Base-by-base conservation (phyloP, 2,329 filamentous ascomycete species). In the Reticulascus tulasneorum region DNA sequence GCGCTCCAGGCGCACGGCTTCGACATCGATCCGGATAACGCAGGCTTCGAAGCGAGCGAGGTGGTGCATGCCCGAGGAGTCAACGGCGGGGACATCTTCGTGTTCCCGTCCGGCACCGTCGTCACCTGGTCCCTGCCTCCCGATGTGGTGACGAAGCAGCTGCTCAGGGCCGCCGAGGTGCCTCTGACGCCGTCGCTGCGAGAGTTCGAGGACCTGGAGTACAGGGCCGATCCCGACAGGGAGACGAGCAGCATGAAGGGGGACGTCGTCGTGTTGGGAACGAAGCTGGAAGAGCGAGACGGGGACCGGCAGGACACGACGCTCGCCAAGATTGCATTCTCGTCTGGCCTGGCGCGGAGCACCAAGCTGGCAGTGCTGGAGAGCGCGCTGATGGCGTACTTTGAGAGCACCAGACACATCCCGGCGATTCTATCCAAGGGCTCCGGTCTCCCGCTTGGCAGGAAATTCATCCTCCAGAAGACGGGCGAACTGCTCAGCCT, bases 291-390 rank as follows among this genome's bases (percentile, higher is more conserved):
- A 26, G 55, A 59, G 9, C 51, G 59, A n/a, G 60, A 64, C 15
- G 64, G 64, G 28, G 66, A 69, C 48, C 62, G 57, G 9, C 57
- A 75, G 9, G 74, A 76, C 50, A 77, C 69, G 2, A 86, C 91
- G 2, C 73, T 96, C 11, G 89, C 90, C 49, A 96, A 97, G 58
- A 91, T 97, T 44, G 93, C 93, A 27, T 97, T 97, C 60, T 96
- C 91, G 1, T 96, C 89, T 1, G 91, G 91, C 3, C 75, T 98
- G 9, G 91, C 93, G 6, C 77, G 93, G 35, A 93, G 85, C 52
- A 96, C 93, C 6, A 97, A 97, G 60, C 76, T 98, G 10, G 91
- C 89, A 23, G 88, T 95, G 4, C 75, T 98, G 16, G 93, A 98
- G 62, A 84, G 79, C 33, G 77, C 87, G 23, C 72, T 97, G 12